Evolutionary conservation across 495 filamentous ascomycete genomes (phyloP).

Genomic region (Cercophora samala): DNA sequence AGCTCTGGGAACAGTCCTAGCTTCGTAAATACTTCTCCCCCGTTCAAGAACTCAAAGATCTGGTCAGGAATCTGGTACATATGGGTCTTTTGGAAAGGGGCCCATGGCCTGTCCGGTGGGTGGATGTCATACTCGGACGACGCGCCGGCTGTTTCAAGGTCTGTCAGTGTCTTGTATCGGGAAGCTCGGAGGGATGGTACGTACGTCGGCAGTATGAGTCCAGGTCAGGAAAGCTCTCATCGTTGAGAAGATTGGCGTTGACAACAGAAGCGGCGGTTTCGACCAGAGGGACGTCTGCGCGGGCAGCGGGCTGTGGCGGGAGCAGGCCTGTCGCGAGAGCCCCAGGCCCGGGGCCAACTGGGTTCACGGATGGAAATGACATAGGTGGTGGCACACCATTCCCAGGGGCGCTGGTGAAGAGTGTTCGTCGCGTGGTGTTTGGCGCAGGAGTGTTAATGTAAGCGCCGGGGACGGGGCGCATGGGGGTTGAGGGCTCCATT

Average conservation of each 20-base stretch:
- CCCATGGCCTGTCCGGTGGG: conserved; percentile 63
- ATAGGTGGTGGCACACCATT: conserved; percentile 5
- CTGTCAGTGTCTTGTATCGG: not conserved
- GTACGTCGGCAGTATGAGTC: conserved; percentile 86
- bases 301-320: conserved; percentile 11
- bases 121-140: conserved; percentile 87
- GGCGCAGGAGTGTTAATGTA: conserved; percentile 69
- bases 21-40: conserved; percentile 72
- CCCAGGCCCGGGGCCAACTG: conserved; percentile 12
- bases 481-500: conserved; percentile 63
- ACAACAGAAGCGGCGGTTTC: conserved; percentile 80
- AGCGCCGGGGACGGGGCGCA: conserved; percentile 66
- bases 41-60: conserved; percentile 86
- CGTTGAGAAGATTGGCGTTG: conserved; percentile 68
- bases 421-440: conserved; percentile 34
- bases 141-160: conserved; percentile 54
- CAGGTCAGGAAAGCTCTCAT: conserved; percentile 81
- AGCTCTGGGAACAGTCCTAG: conserved; percentile 93
- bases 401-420: conserved; percentile 32
- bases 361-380: not conserved
- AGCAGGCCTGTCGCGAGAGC: conserved; percentile 12
- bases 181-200: not conserved
- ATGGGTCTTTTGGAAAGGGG: conserved; percentile 78
- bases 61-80: conserved; percentile 82
- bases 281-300: conserved; percentile 52